Evolutionary conservation across 345 rosid genomes (phyloP).

Genomic region (Moricandia moricandioides): DNA sequence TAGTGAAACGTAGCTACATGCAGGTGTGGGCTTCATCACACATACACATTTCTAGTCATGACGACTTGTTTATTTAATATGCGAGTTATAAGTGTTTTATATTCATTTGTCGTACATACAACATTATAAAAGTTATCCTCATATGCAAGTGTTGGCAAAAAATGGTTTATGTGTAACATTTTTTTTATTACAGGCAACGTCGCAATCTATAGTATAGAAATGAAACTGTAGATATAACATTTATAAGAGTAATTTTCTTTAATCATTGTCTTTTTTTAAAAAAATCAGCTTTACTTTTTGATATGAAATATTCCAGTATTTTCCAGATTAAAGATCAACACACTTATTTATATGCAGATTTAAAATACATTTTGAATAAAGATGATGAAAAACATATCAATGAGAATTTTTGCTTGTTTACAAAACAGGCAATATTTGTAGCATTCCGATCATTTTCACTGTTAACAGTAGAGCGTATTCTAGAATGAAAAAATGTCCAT

Average conservation of each 20-base stretch:
- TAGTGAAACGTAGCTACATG: background rate
- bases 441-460: background rate
- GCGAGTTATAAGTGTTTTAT: background rate
- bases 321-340: background rate
- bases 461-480: background rate
- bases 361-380: background rate
- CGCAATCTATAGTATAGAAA: background rate
- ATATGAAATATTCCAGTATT: background rate
- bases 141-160: background rate
- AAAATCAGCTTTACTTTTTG: background rate
- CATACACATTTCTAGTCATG: background rate
- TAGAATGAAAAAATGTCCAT: background rate
- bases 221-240: background rate
- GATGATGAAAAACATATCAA: background rate
- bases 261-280: background rate
- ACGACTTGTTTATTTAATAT: background rate
- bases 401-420: background rate
- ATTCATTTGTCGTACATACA: background rate
- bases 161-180: background rate
- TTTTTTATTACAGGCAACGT: background rate
- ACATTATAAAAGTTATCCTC: background rate
- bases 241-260: background rate
- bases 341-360: background rate
- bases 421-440: background rate
- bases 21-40: background rate